phyloP scores from a whole-genome alignment of 2,329 filamentous ascomycete genomes.

The Fusarium sp. region DNA sequence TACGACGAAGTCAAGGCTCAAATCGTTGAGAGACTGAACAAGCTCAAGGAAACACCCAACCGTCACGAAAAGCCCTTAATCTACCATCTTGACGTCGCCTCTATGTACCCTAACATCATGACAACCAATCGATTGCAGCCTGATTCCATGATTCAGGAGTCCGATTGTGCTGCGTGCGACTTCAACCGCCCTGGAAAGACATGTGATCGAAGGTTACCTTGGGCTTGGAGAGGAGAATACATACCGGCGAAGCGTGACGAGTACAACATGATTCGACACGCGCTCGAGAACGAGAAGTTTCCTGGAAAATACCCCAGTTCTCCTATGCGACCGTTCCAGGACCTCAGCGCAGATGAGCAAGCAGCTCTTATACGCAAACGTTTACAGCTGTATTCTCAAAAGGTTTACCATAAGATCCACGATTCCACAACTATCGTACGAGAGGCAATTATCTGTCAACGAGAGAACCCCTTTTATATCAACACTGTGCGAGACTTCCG shows the following conservation, averaged over 20 bases:
- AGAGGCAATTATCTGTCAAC: constrained; percentile 97
- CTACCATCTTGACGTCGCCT: constrained; percentile 97
- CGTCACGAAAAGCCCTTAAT: constrained; percentile 89
- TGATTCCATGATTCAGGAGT: constrained; percentile 98
- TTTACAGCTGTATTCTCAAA: constrained; percentile 92
- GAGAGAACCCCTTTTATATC: constrained; percentile 98
- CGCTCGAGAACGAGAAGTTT: constrained; percentile 91
- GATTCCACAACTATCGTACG: constrained; percentile 92
- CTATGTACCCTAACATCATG: constrained; percentile 99
- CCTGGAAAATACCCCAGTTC: constrained; percentile 81
- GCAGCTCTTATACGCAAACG: constrained; percentile 84
- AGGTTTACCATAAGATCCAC: constrained; percentile 99
- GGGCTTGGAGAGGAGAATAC: constrained; percentile 98
- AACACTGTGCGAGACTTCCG: constrained; percentile 96
- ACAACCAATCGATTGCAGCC: constrained; percentile 97
- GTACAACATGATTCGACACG: constrained; percentile 98
- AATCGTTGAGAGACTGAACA: constrained; percentile 77
- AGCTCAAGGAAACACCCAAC: constrained; percentile 85
- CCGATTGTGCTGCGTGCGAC: constrained; percentile 96
- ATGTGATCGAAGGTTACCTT: constrained; percentile 92
- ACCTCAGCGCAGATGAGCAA: constrained; percentile 86
- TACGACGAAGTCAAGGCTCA: constrained; percentile 88
- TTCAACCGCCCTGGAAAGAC: constrained; percentile 98
- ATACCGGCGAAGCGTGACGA: constrained; percentile 95
- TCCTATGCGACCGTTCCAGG: constrained; percentile 80